Conservation (phyloP, 352 stramenopile species). For the Phytophthora colocasiae region DNA sequence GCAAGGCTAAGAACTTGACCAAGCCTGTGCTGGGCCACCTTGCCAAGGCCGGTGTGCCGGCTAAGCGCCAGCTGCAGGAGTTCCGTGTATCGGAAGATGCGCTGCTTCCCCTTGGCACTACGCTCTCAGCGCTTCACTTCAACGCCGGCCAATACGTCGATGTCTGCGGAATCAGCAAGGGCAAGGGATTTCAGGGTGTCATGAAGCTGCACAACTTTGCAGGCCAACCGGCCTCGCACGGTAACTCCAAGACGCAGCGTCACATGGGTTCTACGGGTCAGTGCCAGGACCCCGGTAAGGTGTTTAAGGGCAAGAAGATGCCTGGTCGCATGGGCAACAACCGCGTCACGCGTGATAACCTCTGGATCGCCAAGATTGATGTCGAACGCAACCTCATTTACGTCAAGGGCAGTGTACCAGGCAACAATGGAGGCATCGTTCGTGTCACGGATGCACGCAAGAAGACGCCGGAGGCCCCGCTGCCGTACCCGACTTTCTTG, state of each 20-base stretch:
- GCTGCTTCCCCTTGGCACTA: constrained; percentile 89
- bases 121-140: constrained; percentile 97
- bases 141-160: constrained; percentile 98
- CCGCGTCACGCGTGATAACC: constrained; percentile 96
- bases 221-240: constrained; percentile 97
- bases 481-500: constrained; percentile 89
- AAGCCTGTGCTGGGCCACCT: constrained; percentile 94
- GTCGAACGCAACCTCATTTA: constrained; percentile 94
- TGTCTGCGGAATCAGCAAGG: constrained; percentile 94
- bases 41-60: constrained; percentile 90
- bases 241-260: constrained; percentile 98
- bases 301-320: constrained; percentile 99
- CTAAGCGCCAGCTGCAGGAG: constrained; percentile 96
- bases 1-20: constrained; percentile 96
- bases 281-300: constrained; percentile 97
- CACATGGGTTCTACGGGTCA: constrained; percentile 97
- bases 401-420: constrained; percentile 93
- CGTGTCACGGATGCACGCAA: constrained; percentile 89
- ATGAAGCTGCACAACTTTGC: constrained; percentile 99
- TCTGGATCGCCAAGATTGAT: constrained; percentile 94
- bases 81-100: constrained; percentile 94
- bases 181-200: constrained; percentile 93
- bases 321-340: constrained; percentile 96
- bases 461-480: constrained; percentile 67
- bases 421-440: constrained; percentile 89